phyloP scores from a whole-genome alignment of 1,284 basidiomycete species.

The Fomitopsis betulina region DNA sequence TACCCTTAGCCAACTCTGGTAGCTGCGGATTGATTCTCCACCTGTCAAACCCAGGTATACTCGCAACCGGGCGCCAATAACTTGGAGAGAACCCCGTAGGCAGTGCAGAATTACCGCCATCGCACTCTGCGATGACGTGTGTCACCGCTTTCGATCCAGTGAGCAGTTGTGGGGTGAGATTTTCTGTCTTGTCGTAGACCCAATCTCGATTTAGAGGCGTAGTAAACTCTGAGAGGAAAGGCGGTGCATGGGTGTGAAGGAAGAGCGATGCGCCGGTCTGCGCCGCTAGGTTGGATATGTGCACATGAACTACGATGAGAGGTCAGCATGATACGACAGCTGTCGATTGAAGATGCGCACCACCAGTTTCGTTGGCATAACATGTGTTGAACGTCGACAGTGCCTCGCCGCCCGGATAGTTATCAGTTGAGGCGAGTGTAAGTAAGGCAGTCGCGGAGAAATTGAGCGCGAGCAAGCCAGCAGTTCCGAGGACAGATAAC shows the following conservation, averaged over 20 bases:
- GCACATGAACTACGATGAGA: constrained; percentile 48
- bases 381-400: constrained; percentile 57
- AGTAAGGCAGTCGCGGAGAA: constrained; percentile 46
- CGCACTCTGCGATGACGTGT: constrained; percentile 54
- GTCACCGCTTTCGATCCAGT: constrained; percentile 41
- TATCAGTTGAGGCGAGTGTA: constrained; percentile 59
- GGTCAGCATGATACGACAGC: not conserved
- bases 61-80: constrained; percentile 39
- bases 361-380: constrained; percentile 30
- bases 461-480: constrained; percentile 50
- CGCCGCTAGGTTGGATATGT: constrained; percentile 79
- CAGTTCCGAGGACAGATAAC: constrained; percentile 38
- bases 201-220: constrained; percentile 33
- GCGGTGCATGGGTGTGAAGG: constrained; percentile 65
- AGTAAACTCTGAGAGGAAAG: constrained; percentile 31
- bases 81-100: constrained; percentile 11
- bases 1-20: constrained; percentile 12
- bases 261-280: constrained; percentile 93
- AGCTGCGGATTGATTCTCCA: constrained; percentile 34
- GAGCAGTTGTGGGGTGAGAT: constrained; percentile 40
- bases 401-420: constrained; percentile 91
- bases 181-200: constrained; percentile 80
- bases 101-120: constrained; percentile 1
- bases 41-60: constrained; percentile 44
- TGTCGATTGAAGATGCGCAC: constrained; percentile 19